Evolutionary conservation across 2,329 filamentous ascomycete species (phyloP), one percentile per base, ranked within the genome.

Genomic region (Cladophialophora exuberans): DNA sequence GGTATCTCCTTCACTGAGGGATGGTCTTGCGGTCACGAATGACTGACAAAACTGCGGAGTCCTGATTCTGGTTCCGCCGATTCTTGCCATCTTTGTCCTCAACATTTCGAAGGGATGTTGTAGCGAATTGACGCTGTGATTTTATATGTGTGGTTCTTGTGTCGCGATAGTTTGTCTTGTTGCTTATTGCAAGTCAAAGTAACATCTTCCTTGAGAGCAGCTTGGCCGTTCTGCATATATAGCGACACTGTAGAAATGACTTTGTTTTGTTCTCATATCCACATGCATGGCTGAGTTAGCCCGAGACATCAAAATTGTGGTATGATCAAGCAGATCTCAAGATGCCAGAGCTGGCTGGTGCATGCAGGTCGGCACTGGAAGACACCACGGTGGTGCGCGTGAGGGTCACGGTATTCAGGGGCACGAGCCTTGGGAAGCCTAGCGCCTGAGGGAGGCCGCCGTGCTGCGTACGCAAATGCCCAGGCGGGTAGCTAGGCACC

Each of bases 1-100:
- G 28, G 55, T 61, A 31, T 58, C 58, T 4, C 58, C 58, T 48
- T 58, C 58, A 35, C 47, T 41, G 20, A 39, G 33, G 30, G n/a
- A 38, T 53, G 52, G 55, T n/a, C 49, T 43, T 38, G 46, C 25
- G 11, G 54, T 61, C 10, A 41, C 49, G 25, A 56, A 61, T 23
- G 58, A 58, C 36, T 61, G 58, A 35, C 58, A 61, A 30, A 61
- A 61, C n/a, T 56, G 55, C 22, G 58, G 58, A n/a, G 58, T 61
- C 35, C 26, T 20, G 52, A 61, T 61, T 22, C 58, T 58, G 44
- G 39, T 58, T 42, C 44, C 52, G 38, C 52, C 58, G 43, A 43
- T 41, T 42, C 52, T 56, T n/a, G 48, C 48, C n/a, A 61, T 61
- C 30, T 42, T 48, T 26, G 58, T 61, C 56, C 58, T 52, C 30